Evolutionary conservation across 1,284 basidiomycete species (phyloP).

Genomic region (Cryptococcus maquisensis): DNA sequence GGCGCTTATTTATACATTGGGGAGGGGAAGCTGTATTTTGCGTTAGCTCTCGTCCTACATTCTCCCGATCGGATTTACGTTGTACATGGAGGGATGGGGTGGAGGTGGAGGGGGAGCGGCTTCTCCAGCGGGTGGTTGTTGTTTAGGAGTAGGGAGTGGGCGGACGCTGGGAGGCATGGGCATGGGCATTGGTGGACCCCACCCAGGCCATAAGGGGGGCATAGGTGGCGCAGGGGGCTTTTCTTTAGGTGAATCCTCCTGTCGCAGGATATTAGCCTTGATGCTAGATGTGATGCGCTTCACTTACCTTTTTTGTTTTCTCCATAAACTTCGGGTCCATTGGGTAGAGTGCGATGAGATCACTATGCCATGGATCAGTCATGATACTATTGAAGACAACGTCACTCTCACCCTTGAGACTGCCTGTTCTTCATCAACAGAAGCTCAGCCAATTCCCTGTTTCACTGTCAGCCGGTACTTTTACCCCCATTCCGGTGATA

Average conservation of each 20-base stretch:
- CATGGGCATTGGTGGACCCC: conserved; percentile 11
- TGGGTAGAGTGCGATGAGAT: conserved; percentile 47
- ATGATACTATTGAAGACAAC: neutral
- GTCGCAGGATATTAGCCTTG: neutral
- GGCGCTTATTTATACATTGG: neutral
- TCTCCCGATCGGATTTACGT: too few species aligned
- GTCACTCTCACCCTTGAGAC: conserved; percentile 32
- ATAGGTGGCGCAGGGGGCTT: conserved; percentile 7
- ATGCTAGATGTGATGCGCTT: neutral
- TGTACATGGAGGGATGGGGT: neutral
- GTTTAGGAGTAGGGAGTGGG: conserved; percentile 7
- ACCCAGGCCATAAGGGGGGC: conserved; percentile 14
- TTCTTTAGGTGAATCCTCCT: conserved; percentile 2
- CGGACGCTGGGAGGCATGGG: conserved; percentile 10
- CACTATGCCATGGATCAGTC: conserved; percentile 18
- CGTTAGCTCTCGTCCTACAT: too few species aligned
- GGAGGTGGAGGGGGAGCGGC: conserved; percentile 16
- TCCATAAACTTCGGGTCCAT: conserved; percentile 17
- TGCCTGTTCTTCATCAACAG: conserved; percentile 47
- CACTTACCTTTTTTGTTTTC: conserved; percentile 20
- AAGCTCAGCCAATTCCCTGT: conserved; percentile 44
- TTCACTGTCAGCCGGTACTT: neutral
- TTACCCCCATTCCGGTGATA: neutral
- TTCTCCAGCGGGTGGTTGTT: conserved; percentile 8
- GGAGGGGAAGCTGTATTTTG: neutral